Evolutionary conservation across 805 yeast species (phyloP).

Genomic region (Ogataea degrootiae): DNA sequence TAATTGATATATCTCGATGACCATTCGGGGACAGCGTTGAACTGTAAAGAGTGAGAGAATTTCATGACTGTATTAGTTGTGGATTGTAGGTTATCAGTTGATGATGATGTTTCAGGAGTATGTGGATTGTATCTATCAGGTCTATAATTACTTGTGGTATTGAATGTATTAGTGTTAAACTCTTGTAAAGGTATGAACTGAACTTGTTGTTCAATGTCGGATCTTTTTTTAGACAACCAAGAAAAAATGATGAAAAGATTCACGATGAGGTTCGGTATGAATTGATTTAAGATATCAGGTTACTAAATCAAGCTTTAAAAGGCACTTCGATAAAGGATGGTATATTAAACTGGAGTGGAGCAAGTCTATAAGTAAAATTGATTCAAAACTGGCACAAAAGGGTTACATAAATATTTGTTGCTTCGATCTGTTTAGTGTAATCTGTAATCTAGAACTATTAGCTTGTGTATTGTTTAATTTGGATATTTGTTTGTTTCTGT

Average conservation of each 20-base stretch:
- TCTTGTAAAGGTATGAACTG: constrained; percentile 19
- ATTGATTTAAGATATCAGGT: no score
- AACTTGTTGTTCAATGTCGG: not conserved
- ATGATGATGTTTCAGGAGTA: not conserved
- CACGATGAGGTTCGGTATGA: not conserved
- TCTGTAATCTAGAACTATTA: no score
- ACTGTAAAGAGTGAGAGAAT: constrained; percentile 67
- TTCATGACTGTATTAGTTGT: constrained; percentile 50
- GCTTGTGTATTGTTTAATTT: no score
- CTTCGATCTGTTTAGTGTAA: no score
- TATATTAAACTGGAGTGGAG: no score
- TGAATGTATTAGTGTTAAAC: constrained; percentile 4
- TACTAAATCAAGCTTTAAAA: no score
- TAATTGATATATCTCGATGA: constrained; percentile 41
- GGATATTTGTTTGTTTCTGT: no score
- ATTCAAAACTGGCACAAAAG: no score
- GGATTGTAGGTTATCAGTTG: not conserved
- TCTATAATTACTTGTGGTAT: not conserved
- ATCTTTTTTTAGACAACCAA: not conserved
- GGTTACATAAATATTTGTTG: no score
- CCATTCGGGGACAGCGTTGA: constrained; percentile 48
- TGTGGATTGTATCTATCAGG: not conserved
- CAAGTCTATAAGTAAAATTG: no score
- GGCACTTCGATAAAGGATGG: no score
- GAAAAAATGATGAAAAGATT: not conserved